Evolutionary conservation across 2,329 filamentous ascomycete genomes (phyloP).

Genomic region (Elsinoe fawcettii): DNA sequence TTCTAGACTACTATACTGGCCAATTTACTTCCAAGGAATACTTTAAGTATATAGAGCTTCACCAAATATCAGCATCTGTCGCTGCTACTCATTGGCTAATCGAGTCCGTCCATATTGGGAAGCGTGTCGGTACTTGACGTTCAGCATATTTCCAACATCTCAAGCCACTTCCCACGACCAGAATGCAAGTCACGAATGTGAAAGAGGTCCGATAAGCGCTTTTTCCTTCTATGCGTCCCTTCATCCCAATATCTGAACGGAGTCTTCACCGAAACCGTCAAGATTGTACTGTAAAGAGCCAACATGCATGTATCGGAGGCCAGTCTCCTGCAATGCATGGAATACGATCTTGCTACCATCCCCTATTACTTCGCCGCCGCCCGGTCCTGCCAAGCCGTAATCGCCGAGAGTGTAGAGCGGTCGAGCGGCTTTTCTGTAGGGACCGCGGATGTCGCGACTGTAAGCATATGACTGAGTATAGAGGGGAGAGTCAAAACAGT

Average conservation of each 20-base stretch:
- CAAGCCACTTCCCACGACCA: too few species aligned
- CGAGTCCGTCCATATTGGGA: too few species aligned
- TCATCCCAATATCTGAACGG: conserved; percentile 2
- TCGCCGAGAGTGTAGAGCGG: conserved; percentile 23
- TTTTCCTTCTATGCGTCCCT: too few species aligned
- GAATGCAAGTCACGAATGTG: too few species aligned
- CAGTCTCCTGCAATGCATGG: conserved; percentile 18
- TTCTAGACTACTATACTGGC: too few species aligned
- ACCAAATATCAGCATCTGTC: too few species aligned
- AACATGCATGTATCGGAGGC: conserved; percentile 18
- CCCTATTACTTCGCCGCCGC: conserved; percentile 19
- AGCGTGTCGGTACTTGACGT: too few species aligned
- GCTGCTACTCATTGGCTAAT: too few species aligned
- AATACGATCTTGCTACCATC: conserved; percentile 21
- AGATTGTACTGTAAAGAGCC: not conserved
- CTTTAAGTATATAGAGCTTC: too few species aligned
- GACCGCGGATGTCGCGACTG: conserved; percentile 11
- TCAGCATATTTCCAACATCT: too few species aligned
- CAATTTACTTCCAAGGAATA: too few species aligned
- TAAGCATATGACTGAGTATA: conserved; percentile 21
- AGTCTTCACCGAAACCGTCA: not conserved
- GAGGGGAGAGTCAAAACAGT: conserved; percentile 19
- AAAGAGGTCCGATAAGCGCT: too few species aligned
- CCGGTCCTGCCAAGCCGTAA: conserved; percentile 18
- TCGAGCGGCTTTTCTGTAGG: conserved; percentile 17